These are phyloP conservation scores for Lachancea nothofagi DNA, from an alignment of 805 yeast species.

Conservation along the genomic window DNA sequence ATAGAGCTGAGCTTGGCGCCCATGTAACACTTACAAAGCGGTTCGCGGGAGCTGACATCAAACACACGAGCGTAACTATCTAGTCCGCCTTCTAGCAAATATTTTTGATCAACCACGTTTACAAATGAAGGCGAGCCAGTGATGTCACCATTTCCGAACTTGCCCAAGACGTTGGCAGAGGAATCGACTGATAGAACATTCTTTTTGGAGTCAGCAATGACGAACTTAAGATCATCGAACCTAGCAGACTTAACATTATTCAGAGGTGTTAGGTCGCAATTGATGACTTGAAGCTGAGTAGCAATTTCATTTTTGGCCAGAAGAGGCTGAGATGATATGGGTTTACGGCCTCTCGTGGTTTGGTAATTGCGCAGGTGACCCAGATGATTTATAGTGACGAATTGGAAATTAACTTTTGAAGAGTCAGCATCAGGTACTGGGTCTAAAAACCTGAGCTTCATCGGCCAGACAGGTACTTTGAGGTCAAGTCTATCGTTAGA, in stretches of 20 bases:
- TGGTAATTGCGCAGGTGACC: constrained; percentile 66
- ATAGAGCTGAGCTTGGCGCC: constrained; percentile 56
- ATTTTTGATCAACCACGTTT: constrained; percentile 28
- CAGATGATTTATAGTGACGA: constrained; percentile 56
- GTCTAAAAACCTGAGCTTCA: constrained; percentile 43
- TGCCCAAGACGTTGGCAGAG: constrained; percentile 54
- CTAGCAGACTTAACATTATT: constrained; percentile 20
- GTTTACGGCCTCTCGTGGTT: constrained; percentile 61
- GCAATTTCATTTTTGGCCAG: constrained; percentile 28
- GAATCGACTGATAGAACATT: constrained; percentile 54
- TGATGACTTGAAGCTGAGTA: constrained; percentile 17
- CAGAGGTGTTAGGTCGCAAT: constrained; percentile 12
- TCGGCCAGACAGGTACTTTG: constrained; percentile 73
- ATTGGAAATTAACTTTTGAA: constrained; percentile 34
- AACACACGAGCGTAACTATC: constrained; percentile 83
- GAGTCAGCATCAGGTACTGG: constrained; percentile 35
- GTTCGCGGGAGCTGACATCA: constrained; percentile 52
- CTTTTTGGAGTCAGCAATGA: constrained; percentile 69
- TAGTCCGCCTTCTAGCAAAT: constrained; percentile 73
- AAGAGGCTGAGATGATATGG: constrained; percentile 38
- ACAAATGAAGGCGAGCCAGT: constrained; percentile 42
- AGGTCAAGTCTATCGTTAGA: constrained; percentile 71
- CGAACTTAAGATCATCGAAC: constrained; percentile 38
- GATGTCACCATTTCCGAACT: constrained; percentile 73
- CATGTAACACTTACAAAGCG: constrained; percentile 61